These are phyloP conservation scores for Saccharomyces hybrid DNA, from an alignment of 1,139 yeast genomes.

Conservation along the genomic window DNA sequence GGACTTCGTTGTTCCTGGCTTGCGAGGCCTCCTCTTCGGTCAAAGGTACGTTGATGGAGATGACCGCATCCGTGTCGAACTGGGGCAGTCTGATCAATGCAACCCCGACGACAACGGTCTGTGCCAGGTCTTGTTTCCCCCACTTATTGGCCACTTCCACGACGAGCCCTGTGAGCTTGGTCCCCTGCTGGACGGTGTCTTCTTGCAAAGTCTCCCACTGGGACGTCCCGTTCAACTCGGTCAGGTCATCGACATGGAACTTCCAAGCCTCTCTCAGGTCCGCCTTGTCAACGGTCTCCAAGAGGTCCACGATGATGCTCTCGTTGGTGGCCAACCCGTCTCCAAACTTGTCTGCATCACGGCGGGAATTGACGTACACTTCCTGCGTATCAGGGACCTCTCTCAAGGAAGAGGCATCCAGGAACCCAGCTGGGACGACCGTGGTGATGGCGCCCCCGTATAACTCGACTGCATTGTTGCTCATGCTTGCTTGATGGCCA, in stretches of 20 bases:
- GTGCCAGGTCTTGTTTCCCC: slow-evolving; percentile 38
- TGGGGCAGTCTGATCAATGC: slow-evolving; percentile 47
- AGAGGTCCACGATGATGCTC: slow-evolving; percentile 62
- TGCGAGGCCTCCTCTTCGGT: not conserved
- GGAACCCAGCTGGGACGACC: slow-evolving; percentile 45
- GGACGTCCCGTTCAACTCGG: slow-evolving; percentile 33
- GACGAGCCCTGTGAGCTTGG: slow-evolving; percentile 14
- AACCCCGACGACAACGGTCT: slow-evolving; percentile 40
- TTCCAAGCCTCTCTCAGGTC: slow-evolving; percentile 35
- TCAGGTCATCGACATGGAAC: slow-evolving; percentile 39
- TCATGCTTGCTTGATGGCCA: not conserved
- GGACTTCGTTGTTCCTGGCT: slow-evolving; percentile 20
- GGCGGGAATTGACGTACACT: slow-evolving; percentile 47
- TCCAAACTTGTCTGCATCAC: slow-evolving; percentile 32
- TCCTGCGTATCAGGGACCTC: slow-evolving; percentile 88
- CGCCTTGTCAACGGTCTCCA: slow-evolving; percentile 46
- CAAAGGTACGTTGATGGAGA: slow-evolving; percentile 52
- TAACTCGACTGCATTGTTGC: slow-evolving; percentile 23
- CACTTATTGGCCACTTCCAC: slow-evolving; percentile 35
- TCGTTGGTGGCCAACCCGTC: slow-evolving; percentile 41
- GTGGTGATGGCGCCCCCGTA: slow-evolving; percentile 77
- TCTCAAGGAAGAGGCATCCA: slow-evolving; percentile 67
- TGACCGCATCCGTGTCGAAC: slow-evolving; percentile 53
- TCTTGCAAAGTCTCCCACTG: slow-evolving; percentile 21
- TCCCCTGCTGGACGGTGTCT: slow-evolving; percentile 9